Conservation (phyloP, 305 asterid genomes). For the Lippia alba region DNA sequence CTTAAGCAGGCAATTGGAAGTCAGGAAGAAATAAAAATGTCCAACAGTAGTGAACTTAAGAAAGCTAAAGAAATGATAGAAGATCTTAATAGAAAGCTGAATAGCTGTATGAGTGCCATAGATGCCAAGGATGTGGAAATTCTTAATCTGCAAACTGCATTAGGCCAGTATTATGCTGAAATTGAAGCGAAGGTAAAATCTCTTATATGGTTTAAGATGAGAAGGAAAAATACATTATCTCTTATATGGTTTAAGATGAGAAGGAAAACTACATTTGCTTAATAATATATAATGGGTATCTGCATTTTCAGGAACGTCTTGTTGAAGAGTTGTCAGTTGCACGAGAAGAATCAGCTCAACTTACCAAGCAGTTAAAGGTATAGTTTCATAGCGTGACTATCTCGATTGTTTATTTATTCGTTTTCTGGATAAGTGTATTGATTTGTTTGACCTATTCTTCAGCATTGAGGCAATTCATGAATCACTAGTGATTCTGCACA, state of each 20-base stretch:
- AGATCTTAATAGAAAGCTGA: slow-evolving; percentile 75
- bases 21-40: slow-evolving; percentile 72
- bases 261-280: slow-evolving; percentile 15
- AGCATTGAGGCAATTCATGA: slow-evolving; percentile 21
- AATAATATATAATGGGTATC: slow-evolving; percentile 22
- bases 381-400: slow-evolving; percentile 28
- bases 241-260: slow-evolving; percentile 24
- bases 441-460: slow-evolving; percentile 25
- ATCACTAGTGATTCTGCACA: too few relatives aligned
- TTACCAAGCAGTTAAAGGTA: slow-evolving; percentile 81
- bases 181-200: slow-evolving; percentile 90
- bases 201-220: slow-evolving; percentile 24
- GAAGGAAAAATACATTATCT: slow-evolving; percentile 16
- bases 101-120: slow-evolving; percentile 66
- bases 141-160: slow-evolving; percentile 96
- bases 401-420: background rate
- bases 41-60: slow-evolving; percentile 60
- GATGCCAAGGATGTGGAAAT: slow-evolving; percentile 89
- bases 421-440: background rate
- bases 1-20: slow-evolving; percentile 69
- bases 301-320: slow-evolving; percentile 76
- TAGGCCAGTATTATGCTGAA: slow-evolving; percentile 99
- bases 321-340: slow-evolving; percentile 68
- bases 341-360: slow-evolving; percentile 78
- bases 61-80: slow-evolving; percentile 76